phyloP scores from a whole-genome alignment of 1,284 basidiomycete species.

The Malassezia equina region DNA sequence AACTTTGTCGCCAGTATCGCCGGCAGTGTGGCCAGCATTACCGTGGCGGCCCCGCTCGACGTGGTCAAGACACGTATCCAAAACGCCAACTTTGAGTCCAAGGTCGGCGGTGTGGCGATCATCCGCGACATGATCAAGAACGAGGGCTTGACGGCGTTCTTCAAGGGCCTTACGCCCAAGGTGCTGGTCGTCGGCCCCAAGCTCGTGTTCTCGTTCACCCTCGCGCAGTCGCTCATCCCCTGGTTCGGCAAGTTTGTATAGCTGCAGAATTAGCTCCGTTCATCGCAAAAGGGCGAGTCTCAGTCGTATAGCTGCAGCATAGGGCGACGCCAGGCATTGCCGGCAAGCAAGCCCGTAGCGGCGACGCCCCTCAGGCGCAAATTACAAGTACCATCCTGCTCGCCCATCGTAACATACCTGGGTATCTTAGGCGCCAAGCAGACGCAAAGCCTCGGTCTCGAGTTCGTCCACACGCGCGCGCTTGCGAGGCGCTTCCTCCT shows the following conservation, averaged over 20 bases:
- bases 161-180: constrained; percentile 75
- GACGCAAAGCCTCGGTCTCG: constrained; percentile 21
- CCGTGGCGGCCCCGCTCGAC: constrained; percentile 88
- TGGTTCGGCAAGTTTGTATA: constrained; percentile 62
- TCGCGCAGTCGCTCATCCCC: constrained; percentile 91
- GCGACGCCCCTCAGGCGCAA: constrained; percentile 35
- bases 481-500: constrained; percentile 1
- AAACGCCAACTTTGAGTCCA: constrained; percentile 91
- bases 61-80: constrained; percentile 81
- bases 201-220: constrained; percentile 93
- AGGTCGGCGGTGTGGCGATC: constrained; percentile 72
- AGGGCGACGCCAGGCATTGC: constrained; percentile 29
- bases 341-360: constrained; percentile 34
- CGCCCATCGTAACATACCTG: constrained; percentile 5
- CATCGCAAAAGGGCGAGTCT: not conserved
- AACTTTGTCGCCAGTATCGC: constrained; percentile 69
- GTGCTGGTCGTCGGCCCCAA: constrained; percentile 95
- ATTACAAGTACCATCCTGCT: constrained; percentile 41
- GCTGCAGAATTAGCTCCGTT: not conserved
- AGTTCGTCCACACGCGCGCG: not conserved
- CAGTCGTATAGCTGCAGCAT: constrained; percentile 24
- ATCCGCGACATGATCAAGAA: constrained; percentile 76
- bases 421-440: constrained; percentile 20
- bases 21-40: constrained; percentile 88
- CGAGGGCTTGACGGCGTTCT: constrained; percentile 77